A percentile compares a stretch with the other conserved stretches of the same genome.
Conservation (phyloP, 441 rosid genomes). For the Manihot esculenta region DNA sequence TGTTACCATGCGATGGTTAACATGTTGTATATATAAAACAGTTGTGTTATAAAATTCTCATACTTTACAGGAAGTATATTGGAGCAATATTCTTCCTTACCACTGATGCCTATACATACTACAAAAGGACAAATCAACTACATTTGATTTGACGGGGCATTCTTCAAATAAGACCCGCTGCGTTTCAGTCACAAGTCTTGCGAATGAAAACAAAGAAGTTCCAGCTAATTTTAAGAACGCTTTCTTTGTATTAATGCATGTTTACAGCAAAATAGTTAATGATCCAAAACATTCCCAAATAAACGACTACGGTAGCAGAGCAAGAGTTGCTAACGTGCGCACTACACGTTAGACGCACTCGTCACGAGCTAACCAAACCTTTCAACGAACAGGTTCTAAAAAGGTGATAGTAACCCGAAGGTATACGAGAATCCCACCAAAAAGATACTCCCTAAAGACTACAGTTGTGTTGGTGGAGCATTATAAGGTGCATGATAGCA, state of each 20-base stretch:
- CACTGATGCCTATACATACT: too few relatives aligned
- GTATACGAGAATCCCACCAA: constrained; percentile 4
- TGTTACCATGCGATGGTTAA: too few relatives aligned
- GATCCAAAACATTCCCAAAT: background rate
- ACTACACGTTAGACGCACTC: background rate
- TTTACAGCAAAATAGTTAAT: background rate
- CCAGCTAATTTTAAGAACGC: background rate
- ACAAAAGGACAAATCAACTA: constrained; percentile 29
- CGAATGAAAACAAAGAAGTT: background rate
- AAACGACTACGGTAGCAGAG: background rate
- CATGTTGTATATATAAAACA: too few relatives aligned
- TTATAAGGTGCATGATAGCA: constrained; percentile 17
- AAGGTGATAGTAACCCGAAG: background rate
- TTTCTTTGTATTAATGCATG: background rate
- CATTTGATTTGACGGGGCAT: constrained; percentile 21
- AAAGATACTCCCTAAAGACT: background rate
- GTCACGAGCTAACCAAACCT: background rate
- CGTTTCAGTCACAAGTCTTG: constrained; percentile 2
- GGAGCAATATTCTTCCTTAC: too few relatives aligned
- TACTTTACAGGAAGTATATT: too few relatives aligned
- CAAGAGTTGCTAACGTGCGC: constrained; percentile 8
- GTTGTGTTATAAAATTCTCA: too few relatives aligned
- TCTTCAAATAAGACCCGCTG: background rate
- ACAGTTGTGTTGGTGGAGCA: background rate
- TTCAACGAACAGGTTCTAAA: background rate